Base-by-base conservation (phyloP, 139 green algal species). In the Picocystis salinarum region DNA sequence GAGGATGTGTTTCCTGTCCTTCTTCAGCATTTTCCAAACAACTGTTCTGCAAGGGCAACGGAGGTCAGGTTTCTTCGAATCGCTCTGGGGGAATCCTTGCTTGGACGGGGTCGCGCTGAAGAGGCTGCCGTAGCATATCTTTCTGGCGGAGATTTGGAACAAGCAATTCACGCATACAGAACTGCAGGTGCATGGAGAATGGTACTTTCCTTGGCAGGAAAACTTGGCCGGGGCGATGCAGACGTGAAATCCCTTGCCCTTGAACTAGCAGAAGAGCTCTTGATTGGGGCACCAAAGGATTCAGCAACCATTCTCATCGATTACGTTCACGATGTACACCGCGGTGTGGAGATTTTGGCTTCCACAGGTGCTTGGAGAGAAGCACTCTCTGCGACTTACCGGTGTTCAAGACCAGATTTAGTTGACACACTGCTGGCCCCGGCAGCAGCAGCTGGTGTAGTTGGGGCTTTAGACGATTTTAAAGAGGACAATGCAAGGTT, bases 141-240 rank as follows among this genome's bases (percentile, higher is more conserved):
- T 29, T 70, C 71, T 3, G 77, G 71, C 0, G 68, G 67, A 0
- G 26, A 50, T 13, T 33, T 49, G 17, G 53, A 72, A 1, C 28
- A 55, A 3, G 75, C 79, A 5, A 34, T 86, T 17, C 5, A 36
- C n/a, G 54, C 70, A 7, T 94, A 93, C 59, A 55, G 52, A 31
- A 29, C 37, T 6, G 79, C 62, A 5, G 73, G 77, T 22, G 42
- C 74, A 19, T 94, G 81, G 83, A 67, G 67, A 23, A 74, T 71
- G 59, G 64, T 58, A 19, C 58, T 94, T 27, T 46, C 62, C 5
- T 39, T 94, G 26, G 75, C 82, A 10, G 54, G 56, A 3, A 67
- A 62, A 6, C 45, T 77, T 17, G 50, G 54, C n/a, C 68, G 61
- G 34, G 15, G 20, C 5, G 18, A 25, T 4, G 46, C 36, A 4